Conservation (phyloP, 108 stramenopile species). For the Aurantiochytrium sp. region DNA sequence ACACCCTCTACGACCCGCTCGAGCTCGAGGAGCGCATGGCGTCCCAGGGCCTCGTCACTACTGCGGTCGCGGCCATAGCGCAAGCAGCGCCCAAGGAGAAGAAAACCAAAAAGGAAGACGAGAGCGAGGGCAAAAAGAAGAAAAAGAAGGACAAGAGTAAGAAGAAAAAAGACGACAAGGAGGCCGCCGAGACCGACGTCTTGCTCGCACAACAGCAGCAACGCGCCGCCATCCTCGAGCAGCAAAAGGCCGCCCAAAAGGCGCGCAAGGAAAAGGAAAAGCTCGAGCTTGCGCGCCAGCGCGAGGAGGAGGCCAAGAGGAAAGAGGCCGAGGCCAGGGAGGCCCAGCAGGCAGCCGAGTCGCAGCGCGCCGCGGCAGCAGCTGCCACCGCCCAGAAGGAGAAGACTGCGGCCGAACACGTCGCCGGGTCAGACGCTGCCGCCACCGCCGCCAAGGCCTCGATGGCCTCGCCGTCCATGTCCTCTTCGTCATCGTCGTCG, state of each 20-base stretch:
- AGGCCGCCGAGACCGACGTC: constrained; percentile 57
- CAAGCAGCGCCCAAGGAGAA: not conserved
- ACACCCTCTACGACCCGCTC: constrained; percentile 68
- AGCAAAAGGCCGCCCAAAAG: constrained; percentile 52
- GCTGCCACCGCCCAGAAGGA: too few relatives aligned
- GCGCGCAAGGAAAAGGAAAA: constrained; percentile 50
- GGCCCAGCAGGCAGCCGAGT: constrained; percentile 36
- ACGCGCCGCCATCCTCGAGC: constrained; percentile 62
- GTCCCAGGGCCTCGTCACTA: constrained; percentile 36
- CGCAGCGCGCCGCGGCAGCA: constrained; percentile 44
- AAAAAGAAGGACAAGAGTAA: constrained; percentile 48
- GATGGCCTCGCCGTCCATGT: too few relatives aligned
- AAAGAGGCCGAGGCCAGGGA: constrained; percentile 34
- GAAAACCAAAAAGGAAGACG: not conserved
- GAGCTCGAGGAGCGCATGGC: constrained; percentile 4
- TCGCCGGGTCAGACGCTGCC: too few relatives aligned
- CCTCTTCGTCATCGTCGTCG: too few relatives aligned
- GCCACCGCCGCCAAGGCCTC: too few relatives aligned
- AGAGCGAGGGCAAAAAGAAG: constrained; percentile 45
- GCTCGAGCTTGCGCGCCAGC: constrained; percentile 49
- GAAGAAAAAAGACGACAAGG: not conserved
- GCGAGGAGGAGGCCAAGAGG: constrained; percentile 58
- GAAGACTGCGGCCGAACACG: too few relatives aligned
- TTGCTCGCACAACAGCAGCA: constrained; percentile 64
- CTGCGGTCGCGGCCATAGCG: constrained; percentile 43